Base-by-base conservation (phyloP, 2,329 filamentous ascomycete species). In the Pseudocercospora fijiensis region DNA sequence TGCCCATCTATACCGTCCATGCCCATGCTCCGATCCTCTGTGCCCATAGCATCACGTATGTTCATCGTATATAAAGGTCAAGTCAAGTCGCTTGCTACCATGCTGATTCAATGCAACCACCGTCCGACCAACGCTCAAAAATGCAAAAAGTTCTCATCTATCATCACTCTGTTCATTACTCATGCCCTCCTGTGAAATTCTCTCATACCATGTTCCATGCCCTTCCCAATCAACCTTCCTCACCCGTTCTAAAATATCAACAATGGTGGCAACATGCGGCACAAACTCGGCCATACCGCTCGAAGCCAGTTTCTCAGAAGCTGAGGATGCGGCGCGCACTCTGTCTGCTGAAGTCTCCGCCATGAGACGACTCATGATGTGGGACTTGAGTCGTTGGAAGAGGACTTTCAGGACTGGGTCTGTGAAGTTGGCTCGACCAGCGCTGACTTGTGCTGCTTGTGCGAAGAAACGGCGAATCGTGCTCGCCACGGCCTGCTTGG, bases 231-330 rank as follows among this genome's bases (percentile, higher is more conserved):
- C 90, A 4, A 92, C 86, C 4, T 79, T 79, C 13, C 87, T 86
- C 3, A 92, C 83, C 72, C 84, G 84, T 47, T 84, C 83, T 64
- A 92, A 78, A 72, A 88, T 82, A 33, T 91, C 88, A 7, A 90
- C 86, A 69, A 92, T 88, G 56, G 86, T 85, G 30, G 88, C 82
- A 13, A 92, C 86, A 65, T 84, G 85, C 27, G 85, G 84, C 16
- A 89, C 87, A 73, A 92, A 92, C 76, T 93, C 90, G 0, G 87
- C 87, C 62, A 93, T 77, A 0, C 90, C 90, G 18, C 90, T 82
- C 2, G 84, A 83, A 0, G 88, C 88, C 7, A 93, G 81, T 63
- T 85, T 87, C 75, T 92, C 90, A 10, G 85, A 86, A 0, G 88
- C 89, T 0, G 83, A 86, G 69, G 85, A 90, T 0, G 88, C 87